Evolutionary conservation across 345 rosid genomes (phyloP).

Genomic region (Rhizophora apiculata): DNA sequence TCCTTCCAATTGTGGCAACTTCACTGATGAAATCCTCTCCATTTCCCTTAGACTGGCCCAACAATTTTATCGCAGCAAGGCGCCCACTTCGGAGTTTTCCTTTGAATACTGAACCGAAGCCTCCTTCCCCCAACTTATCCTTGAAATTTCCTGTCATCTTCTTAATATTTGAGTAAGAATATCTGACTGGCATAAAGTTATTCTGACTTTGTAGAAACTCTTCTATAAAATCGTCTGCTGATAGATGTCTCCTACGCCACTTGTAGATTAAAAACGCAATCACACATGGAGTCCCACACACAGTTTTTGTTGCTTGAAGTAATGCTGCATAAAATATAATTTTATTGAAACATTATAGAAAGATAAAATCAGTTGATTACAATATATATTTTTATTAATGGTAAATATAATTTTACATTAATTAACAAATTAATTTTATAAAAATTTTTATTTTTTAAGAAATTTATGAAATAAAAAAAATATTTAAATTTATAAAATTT

Average conservation of each 20-base stretch:
- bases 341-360: no score
- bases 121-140: slow-evolving; percentile 14
- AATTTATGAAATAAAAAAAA: no score
- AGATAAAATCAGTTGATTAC: no score
- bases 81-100: slow-evolving; percentile 6
- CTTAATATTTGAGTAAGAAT: neutral
- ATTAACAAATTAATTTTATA: no score
- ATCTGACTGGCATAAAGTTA: neutral
- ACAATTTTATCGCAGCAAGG: slow-evolving; percentile 3
- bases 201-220: neutral
- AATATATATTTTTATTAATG: accelerated
- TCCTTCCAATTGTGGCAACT: slow-evolving; percentile 17
- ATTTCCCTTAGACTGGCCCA: neutral
- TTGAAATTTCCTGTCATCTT: neutral
- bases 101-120: slow-evolving; percentile 12
- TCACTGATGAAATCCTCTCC: slow-evolving; percentile 14
- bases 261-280: neutral
- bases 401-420: no score
- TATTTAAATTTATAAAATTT: no score
- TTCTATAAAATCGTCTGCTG: neutral
- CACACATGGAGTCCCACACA: neutral
- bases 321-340: no score
- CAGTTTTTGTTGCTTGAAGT: no score
- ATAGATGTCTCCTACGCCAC: slow-evolving; percentile 7
- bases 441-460: no score